Percentiles rank a stretch among this genome's conserved stretches.
phyloP scores from a whole-genome alignment of 345 rosid genomes.

The Anacardium occidentale region DNA sequence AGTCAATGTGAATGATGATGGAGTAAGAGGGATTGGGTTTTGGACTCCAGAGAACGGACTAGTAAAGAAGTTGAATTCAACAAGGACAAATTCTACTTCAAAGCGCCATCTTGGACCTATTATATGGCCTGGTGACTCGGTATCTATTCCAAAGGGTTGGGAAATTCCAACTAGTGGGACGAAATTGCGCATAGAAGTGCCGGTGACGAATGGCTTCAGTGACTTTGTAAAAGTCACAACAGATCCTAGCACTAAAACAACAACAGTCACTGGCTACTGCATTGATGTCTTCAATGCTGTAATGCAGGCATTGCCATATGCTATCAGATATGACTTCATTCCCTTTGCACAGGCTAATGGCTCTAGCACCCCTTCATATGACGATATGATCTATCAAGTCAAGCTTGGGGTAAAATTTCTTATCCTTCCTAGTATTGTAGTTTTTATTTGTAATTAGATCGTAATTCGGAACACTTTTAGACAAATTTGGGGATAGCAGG shows the following conservation, averaged over 20 bases:
- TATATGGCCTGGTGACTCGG: slow-evolving; percentile 44
- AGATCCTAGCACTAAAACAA: slow-evolving; percentile 19
- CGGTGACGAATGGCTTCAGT: slow-evolving; percentile 32
- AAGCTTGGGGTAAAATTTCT: slow-evolving; percentile 34
- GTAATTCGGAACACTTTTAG: too few relatives aligned
- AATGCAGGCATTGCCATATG: slow-evolving; percentile 40
- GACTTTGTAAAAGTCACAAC: slow-evolving; percentile 36
- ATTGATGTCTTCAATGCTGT: slow-evolving; percentile 49
- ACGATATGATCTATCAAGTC: slow-evolving; percentile 48
- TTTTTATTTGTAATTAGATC: too few relatives aligned
- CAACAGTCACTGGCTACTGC: slow-evolving; percentile 32
- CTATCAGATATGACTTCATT: slow-evolving; percentile 33
- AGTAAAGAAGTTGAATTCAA: slow-evolving; percentile 18
- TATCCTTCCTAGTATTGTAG: neutral
- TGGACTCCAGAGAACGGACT: slow-evolving; percentile 47
- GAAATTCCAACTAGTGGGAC: slow-evolving; percentile 46
- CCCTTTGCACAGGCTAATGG: slow-evolving; percentile 33
- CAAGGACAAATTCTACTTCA: slow-evolving; percentile 22
- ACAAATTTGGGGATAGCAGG: too few relatives aligned
- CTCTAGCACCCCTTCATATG: slow-evolving; percentile 25
- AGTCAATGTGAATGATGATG: slow-evolving; percentile 36
- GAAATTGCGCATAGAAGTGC: slow-evolving; percentile 45
- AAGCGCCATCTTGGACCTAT: slow-evolving; percentile 27
- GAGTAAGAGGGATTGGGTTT: slow-evolving; percentile 38
- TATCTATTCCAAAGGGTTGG: slow-evolving; percentile 43